phyloP scores from a whole-genome alignment of 768 basidiomycete species.

The Auricularia sp. region DNA sequence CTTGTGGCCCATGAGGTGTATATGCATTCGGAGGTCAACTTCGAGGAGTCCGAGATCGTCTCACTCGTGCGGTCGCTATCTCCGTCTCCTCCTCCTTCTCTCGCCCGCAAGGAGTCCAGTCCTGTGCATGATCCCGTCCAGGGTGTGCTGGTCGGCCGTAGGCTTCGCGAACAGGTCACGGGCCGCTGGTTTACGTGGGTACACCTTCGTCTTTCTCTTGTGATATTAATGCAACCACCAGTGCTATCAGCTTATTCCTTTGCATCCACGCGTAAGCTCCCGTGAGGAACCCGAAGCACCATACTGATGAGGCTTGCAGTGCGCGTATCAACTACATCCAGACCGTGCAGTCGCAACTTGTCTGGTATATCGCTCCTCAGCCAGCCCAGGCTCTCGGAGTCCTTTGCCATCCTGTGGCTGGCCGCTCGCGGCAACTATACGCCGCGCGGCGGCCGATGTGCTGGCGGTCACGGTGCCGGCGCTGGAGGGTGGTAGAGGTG shows the following conservation, averaged over 20 bases:
- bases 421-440: conserved; percentile 22
- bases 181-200: conserved; percentile 22
- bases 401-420: conserved; percentile 28
- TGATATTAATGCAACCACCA: background rate
- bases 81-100: background rate
- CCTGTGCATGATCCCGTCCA: background rate
- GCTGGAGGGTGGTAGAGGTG: no score
- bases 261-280: conserved; percentile 22
- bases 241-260: conserved; percentile 20
- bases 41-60: background rate
- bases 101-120: background rate
- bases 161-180: conserved; percentile 18
- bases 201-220: conserved; percentile 9
- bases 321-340: conserved; percentile 27
- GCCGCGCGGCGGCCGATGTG: background rate
- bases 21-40: background rate
- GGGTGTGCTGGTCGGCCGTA: conserved; percentile 20
- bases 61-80: conserved; percentile 8
- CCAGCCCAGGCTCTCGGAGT: conserved; percentile 22
- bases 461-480: no score
- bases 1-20: background rate
- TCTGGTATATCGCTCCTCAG: conserved; percentile 18
- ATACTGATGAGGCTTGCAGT: background rate
- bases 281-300: no score
- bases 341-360: conserved; percentile 22